phyloP scores from a whole-genome alignment of 108 stramenopile genomes.

The Cyclotella atomus region DNA sequence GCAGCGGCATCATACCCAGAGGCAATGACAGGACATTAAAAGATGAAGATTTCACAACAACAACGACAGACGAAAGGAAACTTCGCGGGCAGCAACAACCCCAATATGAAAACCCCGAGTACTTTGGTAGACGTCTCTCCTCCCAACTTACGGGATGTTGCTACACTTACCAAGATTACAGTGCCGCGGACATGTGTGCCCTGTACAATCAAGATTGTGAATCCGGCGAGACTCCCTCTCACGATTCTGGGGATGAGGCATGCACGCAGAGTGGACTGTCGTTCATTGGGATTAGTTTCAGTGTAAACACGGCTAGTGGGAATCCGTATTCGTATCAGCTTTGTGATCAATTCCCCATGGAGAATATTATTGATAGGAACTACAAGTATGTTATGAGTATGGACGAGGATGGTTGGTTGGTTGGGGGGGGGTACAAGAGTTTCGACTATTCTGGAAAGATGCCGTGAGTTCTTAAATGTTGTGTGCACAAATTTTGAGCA shows the following conservation, averaged over 20 bases:
- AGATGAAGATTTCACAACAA: not conserved
- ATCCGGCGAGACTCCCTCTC: constrained; percentile 68
- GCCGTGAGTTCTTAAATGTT: constrained; percentile 88
- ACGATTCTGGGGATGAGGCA: constrained; percentile 77
- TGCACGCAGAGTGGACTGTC: constrained; percentile 78
- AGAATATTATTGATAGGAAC: constrained; percentile 89
- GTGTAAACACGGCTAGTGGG: constrained; percentile 78
- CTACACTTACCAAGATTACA: constrained; percentile 66
- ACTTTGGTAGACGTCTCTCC: constrained; percentile 30
- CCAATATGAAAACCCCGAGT: constrained; percentile 10
- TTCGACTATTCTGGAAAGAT: constrained; percentile 94
- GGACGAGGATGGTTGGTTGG: constrained; percentile 93
- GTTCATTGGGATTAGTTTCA: constrained; percentile 87
- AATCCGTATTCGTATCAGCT: constrained; percentile 90
- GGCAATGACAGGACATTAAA: constrained; percentile 4
- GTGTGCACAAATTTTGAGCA: constrained; percentile 30
- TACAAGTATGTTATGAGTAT: constrained; percentile 91
- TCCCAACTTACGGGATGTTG: constrained; percentile 81
- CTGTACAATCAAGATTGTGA: constrained; percentile 79
- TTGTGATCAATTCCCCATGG: constrained; percentile 91
- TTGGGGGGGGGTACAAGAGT: constrained; percentile 89
- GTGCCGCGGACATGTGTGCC: constrained; percentile 63
- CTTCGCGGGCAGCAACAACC: not conserved
- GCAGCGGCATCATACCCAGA: too few species aligned
- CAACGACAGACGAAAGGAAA: not conserved